A percentile compares a stretch with the other conserved stretches of the same genome.
Conservation (phyloP, 192 early-diverging fungal genomes). For the Thamnidium elegans region DNA sequence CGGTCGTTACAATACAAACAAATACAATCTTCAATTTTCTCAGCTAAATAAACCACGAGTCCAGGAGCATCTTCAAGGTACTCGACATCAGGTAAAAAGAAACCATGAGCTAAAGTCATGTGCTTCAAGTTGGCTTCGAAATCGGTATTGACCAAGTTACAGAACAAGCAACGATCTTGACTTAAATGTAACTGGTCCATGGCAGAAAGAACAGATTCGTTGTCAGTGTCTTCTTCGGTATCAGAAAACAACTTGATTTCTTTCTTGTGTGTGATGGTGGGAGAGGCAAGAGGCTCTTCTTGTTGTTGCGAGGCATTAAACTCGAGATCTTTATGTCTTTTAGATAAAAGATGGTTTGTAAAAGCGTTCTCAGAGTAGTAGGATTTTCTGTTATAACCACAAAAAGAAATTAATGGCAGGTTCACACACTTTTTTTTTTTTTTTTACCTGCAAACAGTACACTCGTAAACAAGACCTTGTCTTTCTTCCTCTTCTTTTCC, state of each 20-base stretch:
- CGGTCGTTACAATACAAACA: constrained; percentile 95
- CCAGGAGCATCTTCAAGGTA: constrained; percentile 86
- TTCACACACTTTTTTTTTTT: not conserved
- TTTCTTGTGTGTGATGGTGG: not conserved
- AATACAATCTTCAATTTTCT: constrained; percentile 90
- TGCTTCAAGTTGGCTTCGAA: constrained; percentile 82
- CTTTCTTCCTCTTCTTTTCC: constrained; percentile 43
- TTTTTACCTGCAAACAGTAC: constrained; percentile 47
- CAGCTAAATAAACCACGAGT: constrained; percentile 84
- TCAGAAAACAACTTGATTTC: constrained; percentile 25
- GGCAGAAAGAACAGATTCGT: not conserved
- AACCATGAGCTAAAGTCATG: constrained; percentile 85
- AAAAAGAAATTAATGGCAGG: not conserved
- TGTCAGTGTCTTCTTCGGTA: constrained; percentile 17
- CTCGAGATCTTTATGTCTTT: constrained; percentile 90
- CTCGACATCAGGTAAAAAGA: constrained; percentile 97
- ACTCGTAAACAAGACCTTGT: constrained; percentile 43
- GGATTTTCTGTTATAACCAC: constrained; percentile 18
- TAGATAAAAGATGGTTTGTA: constrained; percentile 84
- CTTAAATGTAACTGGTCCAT: not conserved
- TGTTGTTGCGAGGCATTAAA: constrained; percentile 29
- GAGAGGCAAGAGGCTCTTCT: not conserved
- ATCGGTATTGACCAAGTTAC: constrained; percentile 56
- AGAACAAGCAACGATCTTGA: constrained; percentile 78
- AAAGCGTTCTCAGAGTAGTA: constrained; percentile 77